Evolutionary conservation across 495 filamentous ascomycete genomes (phyloP), one percentile per base, ranked within the genome.

Genomic region (Darksidea phi): DNA sequence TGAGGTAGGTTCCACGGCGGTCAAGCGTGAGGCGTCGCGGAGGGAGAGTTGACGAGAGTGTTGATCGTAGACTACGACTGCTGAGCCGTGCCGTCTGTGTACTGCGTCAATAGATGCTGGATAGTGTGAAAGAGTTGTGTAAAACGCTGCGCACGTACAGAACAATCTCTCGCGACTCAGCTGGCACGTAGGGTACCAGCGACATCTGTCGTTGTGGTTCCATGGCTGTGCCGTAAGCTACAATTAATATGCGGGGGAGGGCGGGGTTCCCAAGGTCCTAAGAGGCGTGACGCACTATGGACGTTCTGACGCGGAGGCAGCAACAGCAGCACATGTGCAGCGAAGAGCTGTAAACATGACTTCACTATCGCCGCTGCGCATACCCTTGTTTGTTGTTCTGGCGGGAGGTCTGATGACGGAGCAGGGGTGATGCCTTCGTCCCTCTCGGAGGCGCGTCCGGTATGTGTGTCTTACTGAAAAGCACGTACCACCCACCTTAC

Each of bases 11-110:
- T 86, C 76, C 57, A 81, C 66, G 66, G 64, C 72, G 50, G 76
- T 69, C 34, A 66, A 68, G 20, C 77, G 75, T 21, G 80, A 76
- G 4, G 81, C 77, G 68, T 87, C 86, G 53, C 86, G 84, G 54
- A 96, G 85, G 63, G 87, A 89, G 61, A 98, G 82, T 63, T 92
- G 90, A 55, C 86, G 86, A 6, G 91, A 95, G 45, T 86, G 80
- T 41, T 85, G 87, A 74, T 98, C 92, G 68, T 88, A 91, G 48
- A 97, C 84, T 20, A 98, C 95, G 52, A 98, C 85, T 3, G 91
- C 87, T 71, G 94, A 87, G 68, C 92, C 86, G 72, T 96, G 90
- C 64, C 94, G 94, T 26, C 93, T 97, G 67, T 43, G 5, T 3
- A 13, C 28, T 10, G 13, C 13, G 41, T 43, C 15, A 43, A 13